Base-by-base conservation (phyloP, 352 stramenopile species). In the Phytophthora megakarya region DNA sequence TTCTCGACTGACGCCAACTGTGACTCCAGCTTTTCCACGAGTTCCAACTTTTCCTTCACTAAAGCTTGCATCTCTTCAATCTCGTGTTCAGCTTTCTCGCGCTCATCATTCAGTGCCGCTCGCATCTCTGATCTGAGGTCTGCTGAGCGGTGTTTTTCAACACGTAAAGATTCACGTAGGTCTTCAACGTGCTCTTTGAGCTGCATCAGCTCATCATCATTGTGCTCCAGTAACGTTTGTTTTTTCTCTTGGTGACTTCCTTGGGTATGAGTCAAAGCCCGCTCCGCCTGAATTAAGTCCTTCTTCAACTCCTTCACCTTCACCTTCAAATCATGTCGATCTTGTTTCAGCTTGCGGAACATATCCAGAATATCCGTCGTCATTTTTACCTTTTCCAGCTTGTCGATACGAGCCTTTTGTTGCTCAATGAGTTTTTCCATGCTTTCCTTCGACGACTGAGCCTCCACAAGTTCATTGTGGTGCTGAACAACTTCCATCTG, bases 331-430 rank as follows among this genome's bases (percentile, higher is more conserved):
- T 79, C 65, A 23, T 80, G 45, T 21, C 84, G 80, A 46, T 86
- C 76, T 23, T 65, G 72, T 70, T 90, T 90, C 39, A 92, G 40
- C 53, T 80, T 88, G 3, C 73, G 81, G 68, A 90, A 93, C 39
- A 91, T 43, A 40, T 89, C 75, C 22, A 90, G 66, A 19, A 70
- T 90, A 30, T 89, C 81, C 0, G 70, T 91, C 8, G 84, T 93
- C 84, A 93, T 93, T 68, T 93, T 93, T 18, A 91, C 81, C 64
- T 89, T 86, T 32, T 93, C 84, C 32, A 93, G 73, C 63, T 90
- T 91, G 35, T 88, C 80, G 23, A 93, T 88, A 40, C 84, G 81
- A 46, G 73, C 63, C 30, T 79, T 78, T 53, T 93, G 84, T 10
- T 74, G 77, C 35, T 80, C 77, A 0, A 85, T 52, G 35, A 87